Base-by-base conservation (phyloP, 2,329 filamentous ascomycete genomes). In the Fusarium falciforme region DNA sequence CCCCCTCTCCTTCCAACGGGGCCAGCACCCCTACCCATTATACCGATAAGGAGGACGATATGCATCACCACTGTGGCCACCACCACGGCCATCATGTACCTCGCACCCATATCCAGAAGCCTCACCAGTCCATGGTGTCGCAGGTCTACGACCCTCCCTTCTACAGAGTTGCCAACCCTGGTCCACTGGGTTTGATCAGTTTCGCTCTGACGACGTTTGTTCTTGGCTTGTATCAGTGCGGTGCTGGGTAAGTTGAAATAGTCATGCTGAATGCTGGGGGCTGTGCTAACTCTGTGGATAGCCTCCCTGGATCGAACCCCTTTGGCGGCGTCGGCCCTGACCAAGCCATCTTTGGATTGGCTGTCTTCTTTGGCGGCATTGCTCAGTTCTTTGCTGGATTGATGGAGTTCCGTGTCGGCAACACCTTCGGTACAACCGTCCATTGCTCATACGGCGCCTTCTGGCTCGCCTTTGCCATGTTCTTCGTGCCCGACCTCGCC, bases 371-470 rank as follows among this genome's bases (percentile, higher is more conserved):
- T 80, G 91, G 91, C 80, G 91, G 91, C 67, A 84, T 92, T 9
- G 87, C 92, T n/a, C 91, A 93, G 80, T 83, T 93, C 78, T 83
- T 92, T 61, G 90, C 91, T 55, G 91, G 91, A 78, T 92, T 93
- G 29, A 83, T 86, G 81, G 81, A 86, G 73, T 86, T 85, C 67
- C 80, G 80, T 14, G 84, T 89, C 11, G 89, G 89, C n/a, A 91
- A 91, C 82, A 90, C 89, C 12, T 91, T 91, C 61, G 89, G 89
- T 84, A 88, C 88, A 33, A 91, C 89, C 8, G 87, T 90, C 10
- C 88, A 91, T 67, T 88, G 87, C 47, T 89, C 87, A 4, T 91
- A 90, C 77, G 89, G 89, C 66, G 88, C 89, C 68, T 91, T 91
- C 83, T 91, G 89, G 89, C 85, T 91, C 70, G 85, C 87, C 27